Base-by-base conservation (phyloP, 2,329 filamentous ascomycete species). In the Elsinoe arachidis region DNA sequence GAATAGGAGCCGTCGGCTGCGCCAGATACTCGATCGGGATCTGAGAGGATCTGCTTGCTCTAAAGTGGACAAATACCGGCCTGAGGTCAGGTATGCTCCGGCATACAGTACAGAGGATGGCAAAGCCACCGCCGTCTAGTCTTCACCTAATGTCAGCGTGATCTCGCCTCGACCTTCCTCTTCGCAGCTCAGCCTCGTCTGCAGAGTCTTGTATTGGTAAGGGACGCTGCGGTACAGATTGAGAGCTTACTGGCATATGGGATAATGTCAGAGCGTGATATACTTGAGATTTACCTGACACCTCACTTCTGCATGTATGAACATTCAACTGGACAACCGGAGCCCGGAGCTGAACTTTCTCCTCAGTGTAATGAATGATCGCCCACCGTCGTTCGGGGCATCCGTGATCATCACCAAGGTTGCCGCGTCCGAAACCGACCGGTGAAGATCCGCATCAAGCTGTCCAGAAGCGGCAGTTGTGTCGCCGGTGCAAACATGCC, bases 351-450 rank as follows among this genome's bases (percentile, higher is more conserved):
- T n/a, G n/a, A n/a, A n/a, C n/a, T n/a, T n/a, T n/a, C n/a, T n/a
- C n/a, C n/a, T 46, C 17, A 46, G 17, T 14, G 15, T n/a, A 26
- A 47, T 47, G 17, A 49, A 23, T 49, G 49, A 53, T 53, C 49
- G 34, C 9, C 49, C 49, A 23, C 49, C 49, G 49, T 53, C 49
- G 49, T 37, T 53, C 49, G 49, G 49, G 30, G 49, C 49, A 53
- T 37, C 49, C 34, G 49, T 38, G 35, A 53, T 39, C 49, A 39
- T 37, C 33, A 39, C 26, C 26, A 23, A 17, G 19, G 34, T 37
- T 37, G 9, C 49, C 33, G 17, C n/a, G 19, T 10, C 41, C 41
- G 46, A 51, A 51, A 51, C 26, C 26, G 34, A 35, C 30, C 46
- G 46, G 33, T 51, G 26, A 35, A 51, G 33, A 51, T 51, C 46